A percentile compares a stretch with the other conserved stretches of the same genome.
These are phyloP conservation scores for Flueggea neowawraea DNA, from an alignment of 441 rosid genomes.

Conservation along the genomic window DNA sequence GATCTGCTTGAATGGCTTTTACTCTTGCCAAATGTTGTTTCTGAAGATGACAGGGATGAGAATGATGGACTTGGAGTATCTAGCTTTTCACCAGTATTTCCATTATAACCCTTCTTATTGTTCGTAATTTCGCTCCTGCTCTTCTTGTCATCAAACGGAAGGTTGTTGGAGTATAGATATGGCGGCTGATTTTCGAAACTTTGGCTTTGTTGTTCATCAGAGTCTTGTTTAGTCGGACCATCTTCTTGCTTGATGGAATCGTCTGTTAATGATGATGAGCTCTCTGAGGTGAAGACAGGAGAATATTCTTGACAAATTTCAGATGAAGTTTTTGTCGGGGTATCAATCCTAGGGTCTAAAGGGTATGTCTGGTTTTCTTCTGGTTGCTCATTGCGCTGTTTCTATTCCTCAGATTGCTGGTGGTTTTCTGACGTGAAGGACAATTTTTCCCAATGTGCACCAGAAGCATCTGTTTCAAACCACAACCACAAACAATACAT, in stretches of 20 bases:
- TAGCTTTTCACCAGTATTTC: conserved; percentile 1
- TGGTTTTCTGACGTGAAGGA: not conserved
- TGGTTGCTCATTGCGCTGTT: conserved; percentile 10
- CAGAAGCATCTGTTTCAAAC: not conserved
- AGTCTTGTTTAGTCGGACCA: conserved; percentile 10
- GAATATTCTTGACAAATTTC: conserved; percentile 22
- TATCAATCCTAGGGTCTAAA: not conserved
- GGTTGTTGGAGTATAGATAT: conserved; percentile 4
- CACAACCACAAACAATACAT: too few species aligned
- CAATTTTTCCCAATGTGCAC: not conserved
- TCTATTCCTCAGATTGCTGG: conserved; percentile 9
- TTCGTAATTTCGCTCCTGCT: conserved; percentile 3
- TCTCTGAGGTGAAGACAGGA: conserved; percentile 34
- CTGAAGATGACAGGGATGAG: conserved; percentile 23
- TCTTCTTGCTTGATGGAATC: conserved; percentile 35
- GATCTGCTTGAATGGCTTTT: conserved; percentile 37
- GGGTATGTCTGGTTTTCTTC: not conserved
- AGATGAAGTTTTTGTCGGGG: conserved; percentile 13
- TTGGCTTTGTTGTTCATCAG: not conserved
- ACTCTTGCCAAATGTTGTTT: conserved; percentile 19
- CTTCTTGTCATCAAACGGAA: conserved; percentile 3
- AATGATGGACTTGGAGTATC: conserved; percentile 18
- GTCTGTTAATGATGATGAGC: conserved; percentile 39
- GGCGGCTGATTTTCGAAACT: conserved; percentile 3
- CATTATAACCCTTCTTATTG: not conserved